A percentile compares a stretch with the other conserved stretches of the same genome.
Evolutionary conservation across 352 stramenopile genomes (phyloP).

Genomic region (Pythium volutum): DNA sequence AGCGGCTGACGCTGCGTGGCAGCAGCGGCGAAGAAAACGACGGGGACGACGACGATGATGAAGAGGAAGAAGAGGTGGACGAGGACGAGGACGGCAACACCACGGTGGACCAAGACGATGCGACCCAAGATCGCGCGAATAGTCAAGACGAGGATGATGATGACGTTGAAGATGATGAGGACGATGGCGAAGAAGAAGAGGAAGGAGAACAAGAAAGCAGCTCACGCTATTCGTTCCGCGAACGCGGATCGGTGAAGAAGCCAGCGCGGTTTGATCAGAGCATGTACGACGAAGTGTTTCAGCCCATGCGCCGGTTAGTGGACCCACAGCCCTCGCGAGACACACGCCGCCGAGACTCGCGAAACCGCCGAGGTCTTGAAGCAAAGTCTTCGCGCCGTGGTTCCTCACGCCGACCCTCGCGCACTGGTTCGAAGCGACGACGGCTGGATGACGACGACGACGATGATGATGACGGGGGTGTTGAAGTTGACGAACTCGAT

Average conservation of each 20-base stretch:
- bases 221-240: slow-evolving; percentile 36
- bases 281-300: slow-evolving; percentile 73
- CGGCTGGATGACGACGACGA: slow-evolving; percentile 28
- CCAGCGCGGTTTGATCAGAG: slow-evolving; percentile 58
- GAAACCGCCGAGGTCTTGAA: slow-evolving; percentile 16
- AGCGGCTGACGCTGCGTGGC: slow-evolving; percentile 2
- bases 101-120: slow-evolving; percentile 6
- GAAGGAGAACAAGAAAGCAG: slow-evolving; percentile 7
- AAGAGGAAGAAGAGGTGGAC: slow-evolving; percentile 2
- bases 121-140: background rate
- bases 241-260: slow-evolving; percentile 38
- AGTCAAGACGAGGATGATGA: background rate
- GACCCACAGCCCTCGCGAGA: slow-evolving; percentile 14
- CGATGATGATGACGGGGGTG: slow-evolving; percentile 28
- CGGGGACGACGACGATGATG: background rate
- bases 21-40: slow-evolving; percentile 10
- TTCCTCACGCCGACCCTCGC: slow-evolving; percentile 13
- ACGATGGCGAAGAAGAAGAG: slow-evolving; percentile 14
- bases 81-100: slow-evolving; percentile 7
- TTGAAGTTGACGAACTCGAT: slow-evolving; percentile 24
- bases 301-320: slow-evolving; percentile 26
- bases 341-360: slow-evolving; percentile 8
- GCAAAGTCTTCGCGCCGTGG: slow-evolving; percentile 12
- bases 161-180: slow-evolving; percentile 3
- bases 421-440: slow-evolving; percentile 6